Percentiles rank a stretch among this genome's conserved stretches.
Conservation (phyloP, 2,329 filamentous ascomycete genomes). For the Periconia macrospinosa region DNA sequence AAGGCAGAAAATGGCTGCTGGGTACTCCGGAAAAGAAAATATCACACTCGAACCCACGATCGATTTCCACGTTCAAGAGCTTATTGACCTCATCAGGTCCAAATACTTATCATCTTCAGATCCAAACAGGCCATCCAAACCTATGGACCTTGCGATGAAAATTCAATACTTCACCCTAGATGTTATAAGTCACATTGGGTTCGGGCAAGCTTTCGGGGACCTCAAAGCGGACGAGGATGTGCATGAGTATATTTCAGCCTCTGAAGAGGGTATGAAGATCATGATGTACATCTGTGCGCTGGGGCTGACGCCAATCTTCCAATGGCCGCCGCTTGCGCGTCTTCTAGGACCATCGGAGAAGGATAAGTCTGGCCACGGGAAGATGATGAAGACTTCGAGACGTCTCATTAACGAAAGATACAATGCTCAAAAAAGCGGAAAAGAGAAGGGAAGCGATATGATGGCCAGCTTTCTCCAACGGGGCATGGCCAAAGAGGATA, state of each 20-base stretch:
- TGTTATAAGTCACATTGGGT: conserved; percentile 55
- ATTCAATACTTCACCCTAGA: conserved; percentile 58
- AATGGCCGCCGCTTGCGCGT: conserved; percentile 21
- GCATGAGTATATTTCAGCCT: conserved; percentile 47
- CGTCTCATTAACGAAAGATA: conserved; percentile 21
- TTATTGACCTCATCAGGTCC: conserved; percentile 50
- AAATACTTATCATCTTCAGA: conserved; percentile 40
- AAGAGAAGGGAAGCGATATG: conserved; percentile 49
- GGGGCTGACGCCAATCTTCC: conserved; percentile 15
- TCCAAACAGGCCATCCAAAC: conserved; percentile 2
- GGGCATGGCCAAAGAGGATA: conserved; percentile 42
- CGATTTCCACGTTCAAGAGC: conserved; percentile 48
- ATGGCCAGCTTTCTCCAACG: conserved; percentile 54
- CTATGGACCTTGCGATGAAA: conserved; percentile 51
- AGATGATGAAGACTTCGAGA: conserved; percentile 21
- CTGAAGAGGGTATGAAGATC: conserved; percentile 29
- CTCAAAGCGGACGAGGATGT: conserved; percentile 52
- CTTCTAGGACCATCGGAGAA: conserved; percentile 35
- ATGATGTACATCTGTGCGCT: conserved; percentile 7
- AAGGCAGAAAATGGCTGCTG: conserved; percentile 52
- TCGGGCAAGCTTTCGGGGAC: conserved; percentile 55
- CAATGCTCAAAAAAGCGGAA: conserved; percentile 44
- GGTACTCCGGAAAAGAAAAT: conserved; percentile 58
- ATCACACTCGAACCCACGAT: conserved; percentile 52
- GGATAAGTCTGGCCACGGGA: conserved; percentile 24